Evolutionary conservation across 2,329 filamentous ascomycete genomes (phyloP).

Genomic region (Fusarium sp.): DNA sequence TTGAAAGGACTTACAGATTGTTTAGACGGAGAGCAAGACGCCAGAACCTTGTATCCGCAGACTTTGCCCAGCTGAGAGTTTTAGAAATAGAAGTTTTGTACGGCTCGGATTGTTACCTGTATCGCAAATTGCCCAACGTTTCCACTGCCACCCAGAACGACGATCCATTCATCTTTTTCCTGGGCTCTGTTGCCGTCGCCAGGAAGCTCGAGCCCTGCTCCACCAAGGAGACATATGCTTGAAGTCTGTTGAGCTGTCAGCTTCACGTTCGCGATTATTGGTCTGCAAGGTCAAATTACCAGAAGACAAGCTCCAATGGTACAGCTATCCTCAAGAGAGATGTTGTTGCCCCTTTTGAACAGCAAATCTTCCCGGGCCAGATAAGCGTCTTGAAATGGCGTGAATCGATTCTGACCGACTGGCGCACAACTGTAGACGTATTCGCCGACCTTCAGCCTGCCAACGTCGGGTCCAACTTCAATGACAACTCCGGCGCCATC

Average conservation of each 20-base stretch:
- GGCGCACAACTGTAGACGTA: constrained; percentile 48
- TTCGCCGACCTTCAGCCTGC: constrained; percentile 47
- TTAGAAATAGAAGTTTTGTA: not conserved
- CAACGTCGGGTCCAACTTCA: constrained; percentile 42
- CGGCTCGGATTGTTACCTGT: constrained; percentile 28
- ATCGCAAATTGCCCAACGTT: constrained; percentile 48
- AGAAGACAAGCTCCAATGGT: constrained; percentile 49
- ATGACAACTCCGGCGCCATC: constrained; percentile 48
- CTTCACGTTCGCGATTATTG: not conserved
- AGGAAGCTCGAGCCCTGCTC: constrained; percentile 39
- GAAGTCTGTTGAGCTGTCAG: constrained; percentile 40
- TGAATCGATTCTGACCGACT: constrained; percentile 45
- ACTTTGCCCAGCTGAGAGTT: constrained; percentile 44
- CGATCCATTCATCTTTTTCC: constrained; percentile 47
- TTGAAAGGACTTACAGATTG: constrained; percentile 17
- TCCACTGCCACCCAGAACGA: constrained; percentile 49
- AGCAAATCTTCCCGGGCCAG: constrained; percentile 49
- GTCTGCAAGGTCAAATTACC: constrained; percentile 27
- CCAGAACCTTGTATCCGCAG: constrained; percentile 50
- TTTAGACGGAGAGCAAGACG: constrained; percentile 48
- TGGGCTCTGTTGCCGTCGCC: constrained; percentile 6
- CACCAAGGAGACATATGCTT: constrained; percentile 45
- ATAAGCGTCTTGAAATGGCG: constrained; percentile 51
- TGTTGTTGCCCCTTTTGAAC: constrained; percentile 42
- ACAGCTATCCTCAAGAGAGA: constrained; percentile 45